phyloP scores from a whole-genome alignment of 1,284 basidiomycete genomes.

The Sanghuangporus weigelae region DNA sequence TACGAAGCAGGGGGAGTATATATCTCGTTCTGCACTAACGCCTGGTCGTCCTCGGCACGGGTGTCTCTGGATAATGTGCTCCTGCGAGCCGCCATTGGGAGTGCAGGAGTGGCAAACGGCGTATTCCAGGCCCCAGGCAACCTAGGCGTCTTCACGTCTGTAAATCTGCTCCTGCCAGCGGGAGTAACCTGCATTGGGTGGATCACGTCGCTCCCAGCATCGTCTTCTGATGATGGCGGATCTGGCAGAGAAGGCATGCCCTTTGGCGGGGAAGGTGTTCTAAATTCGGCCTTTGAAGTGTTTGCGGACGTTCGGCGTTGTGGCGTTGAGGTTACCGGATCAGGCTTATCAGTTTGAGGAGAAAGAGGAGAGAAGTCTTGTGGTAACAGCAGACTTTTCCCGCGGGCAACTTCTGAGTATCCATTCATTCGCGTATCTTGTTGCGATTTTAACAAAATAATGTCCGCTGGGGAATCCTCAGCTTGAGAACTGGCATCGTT shows the following conservation, averaged over 20 bases:
- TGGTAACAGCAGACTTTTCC: slow-evolving; percentile 2
- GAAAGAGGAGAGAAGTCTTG: slow-evolving; percentile 26
- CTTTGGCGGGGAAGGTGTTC: slow-evolving; percentile 57
- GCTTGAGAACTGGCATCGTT: neutral
- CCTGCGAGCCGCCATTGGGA: neutral
- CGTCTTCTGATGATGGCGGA: slow-evolving; percentile 45
- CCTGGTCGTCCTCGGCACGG: neutral
- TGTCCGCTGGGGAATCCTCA: neutral
- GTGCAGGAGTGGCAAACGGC: slow-evolving; percentile 29
- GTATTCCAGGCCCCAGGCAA: slow-evolving; percentile 66
- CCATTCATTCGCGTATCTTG: neutral
- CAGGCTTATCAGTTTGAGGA: slow-evolving; percentile 22
- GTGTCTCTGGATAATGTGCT: neutral
- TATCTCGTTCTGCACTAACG: slow-evolving; percentile 36
- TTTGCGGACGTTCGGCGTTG: slow-evolving; percentile 39
- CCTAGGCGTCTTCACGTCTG: slow-evolving; percentile 53
- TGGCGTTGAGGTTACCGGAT: slow-evolving; percentile 38
- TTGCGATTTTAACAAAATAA: neutral
- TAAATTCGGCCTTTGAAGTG: slow-evolving; percentile 42
- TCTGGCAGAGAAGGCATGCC: slow-evolving; percentile 46
- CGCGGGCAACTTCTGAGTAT: neutral
- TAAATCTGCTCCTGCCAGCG: slow-evolving; percentile 26
- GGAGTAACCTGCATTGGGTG: slow-evolving; percentile 22
- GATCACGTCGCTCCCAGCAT: slow-evolving; percentile 23
- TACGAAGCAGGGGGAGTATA: slow-evolving; percentile 19